phyloP scores from a whole-genome alignment of 129 eudicot species.

The Centella asiatica region DNA sequence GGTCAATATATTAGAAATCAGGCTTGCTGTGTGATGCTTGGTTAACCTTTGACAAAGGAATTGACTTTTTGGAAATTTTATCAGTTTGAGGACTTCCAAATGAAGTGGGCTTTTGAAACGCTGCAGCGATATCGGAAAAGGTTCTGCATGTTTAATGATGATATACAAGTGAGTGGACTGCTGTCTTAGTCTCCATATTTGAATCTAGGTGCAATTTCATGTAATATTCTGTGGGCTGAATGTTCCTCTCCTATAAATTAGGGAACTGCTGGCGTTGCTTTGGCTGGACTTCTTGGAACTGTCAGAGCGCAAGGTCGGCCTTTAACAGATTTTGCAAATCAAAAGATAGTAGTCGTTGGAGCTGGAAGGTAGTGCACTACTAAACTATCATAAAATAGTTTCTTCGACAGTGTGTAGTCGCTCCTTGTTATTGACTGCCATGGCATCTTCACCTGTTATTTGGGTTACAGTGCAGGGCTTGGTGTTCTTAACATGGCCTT shows the following conservation, averaged over 20 bases:
- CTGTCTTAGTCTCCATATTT: constrained; percentile 8
- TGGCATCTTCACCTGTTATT: constrained; percentile 12
- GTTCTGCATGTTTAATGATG: constrained; percentile 98
- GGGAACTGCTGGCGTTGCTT: constrained; percentile 99
- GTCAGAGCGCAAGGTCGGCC: constrained; percentile 90
- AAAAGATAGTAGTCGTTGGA: constrained; percentile 90
- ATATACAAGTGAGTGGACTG: constrained; percentile 60
- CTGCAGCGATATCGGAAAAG: constrained; percentile 74
- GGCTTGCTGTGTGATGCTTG: background rate
- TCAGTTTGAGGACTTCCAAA: constrained; percentile 97
- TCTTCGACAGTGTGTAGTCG: background rate
- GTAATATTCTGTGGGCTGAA: background rate
- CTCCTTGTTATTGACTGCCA: background rate
- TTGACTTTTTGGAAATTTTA: constrained; percentile 10
- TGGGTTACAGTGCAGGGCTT: constrained; percentile 93
- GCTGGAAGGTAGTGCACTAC: constrained; percentile 74
- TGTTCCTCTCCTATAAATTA: constrained; percentile 14
- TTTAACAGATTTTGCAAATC: constrained; percentile 72
- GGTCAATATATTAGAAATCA: constrained; percentile 34
- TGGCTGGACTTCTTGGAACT: constrained; percentile 92
- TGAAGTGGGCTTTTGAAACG: constrained; percentile 99
- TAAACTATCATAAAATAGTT: background rate
- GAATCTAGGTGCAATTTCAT: background rate
- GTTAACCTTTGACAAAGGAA: background rate
- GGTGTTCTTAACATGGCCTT: constrained; percentile 94